Evolutionary conservation across 192 early-diverging fungal species (phyloP).

Genomic region (Tieghemiomyces parasiticus): DNA sequence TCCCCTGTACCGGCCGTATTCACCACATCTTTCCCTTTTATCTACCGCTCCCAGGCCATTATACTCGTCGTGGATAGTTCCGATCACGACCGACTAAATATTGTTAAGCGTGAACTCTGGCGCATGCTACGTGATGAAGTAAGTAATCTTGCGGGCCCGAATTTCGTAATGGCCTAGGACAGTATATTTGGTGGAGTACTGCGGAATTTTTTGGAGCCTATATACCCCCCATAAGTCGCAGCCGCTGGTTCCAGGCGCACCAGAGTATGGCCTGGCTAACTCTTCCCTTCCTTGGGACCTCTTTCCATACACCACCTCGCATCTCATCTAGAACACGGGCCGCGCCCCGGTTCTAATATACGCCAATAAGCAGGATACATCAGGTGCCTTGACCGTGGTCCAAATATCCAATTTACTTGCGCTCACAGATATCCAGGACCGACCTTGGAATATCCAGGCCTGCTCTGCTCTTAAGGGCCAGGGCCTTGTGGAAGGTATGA

Average conservation of each 20-base stretch:
- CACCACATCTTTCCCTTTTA: too few relatives aligned
- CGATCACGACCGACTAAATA: slow-evolving; percentile 1
- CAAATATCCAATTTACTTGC: slow-evolving; percentile 3
- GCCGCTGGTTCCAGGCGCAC: too few relatives aligned
- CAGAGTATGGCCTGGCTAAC: too few relatives aligned
- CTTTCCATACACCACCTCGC: too few relatives aligned
- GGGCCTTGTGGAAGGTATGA: neutral
- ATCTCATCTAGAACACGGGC: neutral
- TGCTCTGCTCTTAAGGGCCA: slow-evolving; percentile 2
- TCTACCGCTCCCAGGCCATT: neutral
- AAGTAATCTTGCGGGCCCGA: too few relatives aligned
- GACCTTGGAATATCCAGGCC: slow-evolving; percentile 4
- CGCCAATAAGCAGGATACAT: slow-evolving; percentile 7
- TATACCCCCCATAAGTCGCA: too few relatives aligned
- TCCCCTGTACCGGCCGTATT: too few relatives aligned
- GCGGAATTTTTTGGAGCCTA: too few relatives aligned
- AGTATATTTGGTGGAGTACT: too few relatives aligned
- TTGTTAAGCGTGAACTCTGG: slow-evolving; percentile 3
- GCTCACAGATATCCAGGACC: neutral
- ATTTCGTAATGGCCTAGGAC: too few relatives aligned
- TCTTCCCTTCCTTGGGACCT: too few relatives aligned
- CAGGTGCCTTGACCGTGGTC: neutral
- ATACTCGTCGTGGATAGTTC: slow-evolving; percentile 3
- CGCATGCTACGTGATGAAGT: slow-evolving; percentile 1
- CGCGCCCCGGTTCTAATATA: slow-evolving; percentile 1